A percentile compares a stretch with the other conserved stretches of the same genome.
Evolutionary conservation across 345 rosid genomes (phyloP).

Genomic region (Gossypium anomalum): DNA sequence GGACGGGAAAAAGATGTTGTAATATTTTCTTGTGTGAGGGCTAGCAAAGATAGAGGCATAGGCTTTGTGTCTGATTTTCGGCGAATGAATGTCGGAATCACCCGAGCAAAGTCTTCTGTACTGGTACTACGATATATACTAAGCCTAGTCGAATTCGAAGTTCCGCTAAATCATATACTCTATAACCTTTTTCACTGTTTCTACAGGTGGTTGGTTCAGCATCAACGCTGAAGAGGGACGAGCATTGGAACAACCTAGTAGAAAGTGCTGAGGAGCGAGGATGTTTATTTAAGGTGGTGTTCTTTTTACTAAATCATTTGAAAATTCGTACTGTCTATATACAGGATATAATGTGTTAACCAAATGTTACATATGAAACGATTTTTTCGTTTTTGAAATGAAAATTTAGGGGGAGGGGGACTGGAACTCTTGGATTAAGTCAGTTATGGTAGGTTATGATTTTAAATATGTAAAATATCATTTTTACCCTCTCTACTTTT

Average conservation of each 20-base stretch:
- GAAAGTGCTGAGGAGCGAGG: slow-evolving; percentile 69
- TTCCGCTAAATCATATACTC: background rate
- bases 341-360: background rate
- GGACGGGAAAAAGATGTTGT: slow-evolving; percentile 96
- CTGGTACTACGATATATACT: slow-evolving; percentile 40
- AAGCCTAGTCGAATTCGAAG: background rate
- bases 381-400: too few relatives aligned
- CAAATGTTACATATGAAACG: background rate
- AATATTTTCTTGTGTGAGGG: slow-evolving; percentile 91
- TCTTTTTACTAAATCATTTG: background rate
- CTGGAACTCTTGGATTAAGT: too few relatives aligned
- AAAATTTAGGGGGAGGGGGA: background rate
- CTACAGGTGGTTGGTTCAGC: slow-evolving; percentile 89
- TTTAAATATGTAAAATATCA: too few relatives aligned
- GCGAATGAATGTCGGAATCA: slow-evolving; percentile 95
- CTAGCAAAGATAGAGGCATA: slow-evolving; percentile 56
- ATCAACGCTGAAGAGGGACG: slow-evolving; percentile 56
- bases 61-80: slow-evolving; percentile 84
- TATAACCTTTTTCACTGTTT: slow-evolving; percentile 10
- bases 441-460: too few relatives aligned
- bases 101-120: slow-evolving; percentile 87
- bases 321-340: too few relatives aligned
- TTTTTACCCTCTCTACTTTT: too few relatives aligned
- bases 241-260: slow-evolving; percentile 75
- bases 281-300: slow-evolving; percentile 55